Evolutionary conservation across 257 asterid genomes (phyloP).

Genomic region (Petunia axillaris): DNA sequence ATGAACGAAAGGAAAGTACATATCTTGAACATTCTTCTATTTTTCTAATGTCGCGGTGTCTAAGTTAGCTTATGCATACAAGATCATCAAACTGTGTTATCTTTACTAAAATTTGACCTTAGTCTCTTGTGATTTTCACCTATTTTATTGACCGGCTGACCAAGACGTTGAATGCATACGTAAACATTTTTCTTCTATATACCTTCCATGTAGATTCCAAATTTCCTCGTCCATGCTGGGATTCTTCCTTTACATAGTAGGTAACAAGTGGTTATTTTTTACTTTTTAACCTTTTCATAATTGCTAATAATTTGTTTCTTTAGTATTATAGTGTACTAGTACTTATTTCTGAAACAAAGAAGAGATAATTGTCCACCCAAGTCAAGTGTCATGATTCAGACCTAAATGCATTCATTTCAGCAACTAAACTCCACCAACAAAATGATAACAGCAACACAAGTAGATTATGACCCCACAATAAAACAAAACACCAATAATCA

Average conservation of each 20-base stretch:
- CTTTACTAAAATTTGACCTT: too few relatives aligned
- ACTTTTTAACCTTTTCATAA: constrained; percentile 1
- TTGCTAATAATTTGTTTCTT: neutral
- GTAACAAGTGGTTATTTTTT: neutral
- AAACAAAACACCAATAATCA: constrained; percentile 14
- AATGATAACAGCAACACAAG: neutral
- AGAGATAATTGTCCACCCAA: constrained; percentile 10
- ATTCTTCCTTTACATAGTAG: constrained; percentile 10
- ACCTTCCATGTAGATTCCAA: neutral
- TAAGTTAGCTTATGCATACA: too few relatives aligned
- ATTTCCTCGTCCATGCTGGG: constrained; percentile 6
- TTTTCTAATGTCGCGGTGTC: too few relatives aligned
- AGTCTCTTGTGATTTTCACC: too few relatives aligned
- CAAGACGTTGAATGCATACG: too few relatives aligned
- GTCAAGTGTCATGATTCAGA: neutral
- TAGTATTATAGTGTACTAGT: too few relatives aligned
- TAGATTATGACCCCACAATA: neutral
- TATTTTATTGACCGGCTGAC: too few relatives aligned
- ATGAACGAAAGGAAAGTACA: neutral
- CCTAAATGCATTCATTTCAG: constrained; percentile 17
- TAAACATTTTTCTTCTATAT: too few relatives aligned
- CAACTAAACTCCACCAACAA: neutral
- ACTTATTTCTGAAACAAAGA: neutral
- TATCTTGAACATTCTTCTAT: too few relatives aligned
- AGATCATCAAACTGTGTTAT: too few relatives aligned